phyloP scores from a whole-genome alignment of 2,329 filamentous ascomycete genomes.

The Diaporthe helianthi region DNA sequence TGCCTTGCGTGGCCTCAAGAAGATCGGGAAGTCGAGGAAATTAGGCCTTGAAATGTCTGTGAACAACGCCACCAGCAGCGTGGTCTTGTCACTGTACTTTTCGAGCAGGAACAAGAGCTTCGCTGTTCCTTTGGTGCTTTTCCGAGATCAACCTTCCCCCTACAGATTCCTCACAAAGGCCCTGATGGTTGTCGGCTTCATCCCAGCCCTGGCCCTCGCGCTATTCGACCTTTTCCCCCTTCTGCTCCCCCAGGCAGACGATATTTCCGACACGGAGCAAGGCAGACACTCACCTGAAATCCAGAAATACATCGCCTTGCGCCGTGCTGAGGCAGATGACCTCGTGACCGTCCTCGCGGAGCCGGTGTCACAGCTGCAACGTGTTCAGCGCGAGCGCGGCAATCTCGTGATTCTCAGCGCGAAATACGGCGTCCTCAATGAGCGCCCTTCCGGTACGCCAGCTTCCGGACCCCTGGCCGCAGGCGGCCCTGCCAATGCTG shows the following conservation, averaged over 20 bases:
- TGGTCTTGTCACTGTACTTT: constrained; percentile 57
- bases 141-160: constrained; percentile 7
- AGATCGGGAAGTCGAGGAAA: constrained; percentile 49
- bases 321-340: constrained; percentile 54
- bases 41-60: constrained; percentile 54
- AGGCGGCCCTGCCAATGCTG: background rate
- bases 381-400: constrained; percentile 44
- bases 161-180: constrained; percentile 37
- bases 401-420: constrained; percentile 58
- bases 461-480: background rate
- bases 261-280: constrained; percentile 2
- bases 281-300: constrained; percentile 21
- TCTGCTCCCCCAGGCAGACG: constrained; percentile 34
- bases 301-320: constrained; percentile 42
- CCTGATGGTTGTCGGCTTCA: constrained; percentile 48
- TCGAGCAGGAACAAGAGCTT: constrained; percentile 50
- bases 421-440: constrained; percentile 52
- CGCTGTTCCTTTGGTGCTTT: constrained; percentile 49
- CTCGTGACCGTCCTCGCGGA: constrained; percentile 51
- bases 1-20: constrained; percentile 53
- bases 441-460: background rate
- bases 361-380: constrained; percentile 49
- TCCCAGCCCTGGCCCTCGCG: constrained; percentile 51
- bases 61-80: constrained; percentile 46
- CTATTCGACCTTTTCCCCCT: constrained; percentile 42